Evolutionary conservation across 768 basidiomycete species (phyloP), one percentile per base, ranked within the genome.

Genomic region (Pilatotrama ljubarskyi): DNA sequence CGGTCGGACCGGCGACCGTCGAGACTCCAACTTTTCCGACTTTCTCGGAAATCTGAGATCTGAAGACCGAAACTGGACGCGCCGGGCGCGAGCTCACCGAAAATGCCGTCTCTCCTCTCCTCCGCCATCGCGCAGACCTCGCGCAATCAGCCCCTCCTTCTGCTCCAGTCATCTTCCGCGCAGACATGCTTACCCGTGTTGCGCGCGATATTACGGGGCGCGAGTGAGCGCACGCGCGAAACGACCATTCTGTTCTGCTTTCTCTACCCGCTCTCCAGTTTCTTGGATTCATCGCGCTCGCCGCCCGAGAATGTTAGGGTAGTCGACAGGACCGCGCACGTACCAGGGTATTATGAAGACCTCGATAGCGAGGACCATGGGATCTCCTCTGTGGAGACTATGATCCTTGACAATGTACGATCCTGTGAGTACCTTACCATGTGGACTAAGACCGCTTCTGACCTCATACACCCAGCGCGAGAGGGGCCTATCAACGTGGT

Each of bases 401-500:
- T 5, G 25, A 74, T 88, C 18, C 63, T 82, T 18, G 67, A 70
- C 3, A 70, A 75, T 26, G 72, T 84, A 17, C 73, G 78, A 66
- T 75, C 76, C 69, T 70, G 73, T 76, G 22, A 52, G 61, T 40
- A 37, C 8, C 64, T 57, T n/a, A 37, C 41, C n/a, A 26, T 13
- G 8, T 17, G 8, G 15, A 22, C 2, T 18, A 10, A 14, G 15
- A n/a, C 10, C 50, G 20, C 18, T 38, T 4, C 20, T 48, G n/a
- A 41, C 15, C 25, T 5, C 32, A 50, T 51, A 15, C 7, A 5
- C 47, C 51, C 69, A 81, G 81, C 72, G 46, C 65, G 77, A 29
- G 40, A 76, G 29, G 78, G 79, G 29, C 77, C 86, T n/a, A 58
- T 90, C 26, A 81, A 78, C 61, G 80, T 91, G 22, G 70, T 89